These are phyloP conservation scores for Penicillium decumbens DNA, from an alignment of 2,329 filamentous ascomycete genomes.

Conservation along the genomic window DNA sequence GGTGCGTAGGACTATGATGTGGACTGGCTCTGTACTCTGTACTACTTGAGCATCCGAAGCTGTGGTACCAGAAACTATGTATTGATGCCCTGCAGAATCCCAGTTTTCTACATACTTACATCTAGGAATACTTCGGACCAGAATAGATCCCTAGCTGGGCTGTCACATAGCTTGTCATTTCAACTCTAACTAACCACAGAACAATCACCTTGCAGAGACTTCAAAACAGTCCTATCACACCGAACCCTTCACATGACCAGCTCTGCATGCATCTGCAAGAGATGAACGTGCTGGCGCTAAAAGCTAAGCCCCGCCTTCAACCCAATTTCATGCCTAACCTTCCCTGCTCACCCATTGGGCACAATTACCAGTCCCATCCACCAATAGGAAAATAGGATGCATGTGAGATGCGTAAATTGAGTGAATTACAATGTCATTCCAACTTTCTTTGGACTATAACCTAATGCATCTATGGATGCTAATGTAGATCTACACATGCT, in stretches of 20 bases:
- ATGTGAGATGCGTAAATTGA: not conserved
- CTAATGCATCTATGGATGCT: not conserved
- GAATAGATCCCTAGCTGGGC: not conserved
- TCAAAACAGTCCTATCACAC: not conserved
- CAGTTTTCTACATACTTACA: too few relatives aligned
- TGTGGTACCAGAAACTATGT: not conserved
- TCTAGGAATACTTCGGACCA: not conserved
- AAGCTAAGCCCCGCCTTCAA: conserved; percentile 3
- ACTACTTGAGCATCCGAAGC: too few relatives aligned
- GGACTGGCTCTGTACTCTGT: not conserved
- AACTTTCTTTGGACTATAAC: not conserved
- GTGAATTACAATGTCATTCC: not conserved
- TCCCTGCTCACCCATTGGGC: conserved; percentile 2
- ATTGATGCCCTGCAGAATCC: not conserved
- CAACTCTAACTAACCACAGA: not conserved
- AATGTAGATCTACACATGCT: not conserved
- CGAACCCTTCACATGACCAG: conserved; percentile 30
- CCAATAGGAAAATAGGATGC: not conserved
- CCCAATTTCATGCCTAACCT: conserved; percentile 9
- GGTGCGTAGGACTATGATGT: not conserved
- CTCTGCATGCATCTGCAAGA: conserved; percentile 35
- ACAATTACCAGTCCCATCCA: not conserved
- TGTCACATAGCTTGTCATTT: not conserved
- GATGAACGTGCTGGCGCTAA: conserved; percentile 23
- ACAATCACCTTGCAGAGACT: not conserved